phyloP scores from a whole-genome alignment of 208 protist genomes.

The Trypanosoma mega region DNA sequence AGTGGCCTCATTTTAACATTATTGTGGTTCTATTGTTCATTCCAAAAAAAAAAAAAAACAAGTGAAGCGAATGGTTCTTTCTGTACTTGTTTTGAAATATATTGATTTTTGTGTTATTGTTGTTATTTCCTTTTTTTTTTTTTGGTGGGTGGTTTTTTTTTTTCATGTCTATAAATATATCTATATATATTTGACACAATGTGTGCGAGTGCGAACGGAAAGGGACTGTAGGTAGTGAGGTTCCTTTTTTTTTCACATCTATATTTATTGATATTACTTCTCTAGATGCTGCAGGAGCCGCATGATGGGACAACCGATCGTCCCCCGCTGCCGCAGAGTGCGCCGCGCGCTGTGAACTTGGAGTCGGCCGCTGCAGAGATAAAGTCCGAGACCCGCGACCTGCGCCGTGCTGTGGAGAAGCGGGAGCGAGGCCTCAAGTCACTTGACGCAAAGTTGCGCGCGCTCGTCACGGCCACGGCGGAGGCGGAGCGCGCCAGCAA shows the following conservation, averaged over 20 bases:
- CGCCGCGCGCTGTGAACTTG: background rate
- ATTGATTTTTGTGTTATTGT: too few species aligned
- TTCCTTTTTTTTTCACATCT: too few species aligned
- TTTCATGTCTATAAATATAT: too few species aligned
- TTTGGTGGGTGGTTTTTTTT: background rate
- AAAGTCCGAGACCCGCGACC: slow-evolving; percentile 11
- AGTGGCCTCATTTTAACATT: too few species aligned
- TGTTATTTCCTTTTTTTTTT: slow-evolving; percentile 13
- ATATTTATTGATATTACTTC: background rate
- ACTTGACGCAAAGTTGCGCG: background rate
- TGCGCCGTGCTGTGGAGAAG: slow-evolving; percentile 9
- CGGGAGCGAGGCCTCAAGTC: background rate
- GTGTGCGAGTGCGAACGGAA: too few species aligned
- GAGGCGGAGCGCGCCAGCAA: background rate
- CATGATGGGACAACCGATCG: background rate
- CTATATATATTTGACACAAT: too few species aligned
- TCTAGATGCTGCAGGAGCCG: background rate
- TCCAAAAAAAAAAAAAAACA: too few species aligned
- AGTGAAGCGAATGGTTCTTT: too few species aligned
- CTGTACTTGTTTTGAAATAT: too few species aligned
- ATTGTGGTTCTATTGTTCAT: too few species aligned
- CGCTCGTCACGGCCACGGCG: slow-evolving; percentile 3
- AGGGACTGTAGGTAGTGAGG: too few species aligned
- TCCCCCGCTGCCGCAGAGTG: background rate
- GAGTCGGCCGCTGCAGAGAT: background rate